phyloP scores from a whole-genome alignment of 1,284 basidiomycete species.

The Pseudozyma tsukubaensis region DNA sequence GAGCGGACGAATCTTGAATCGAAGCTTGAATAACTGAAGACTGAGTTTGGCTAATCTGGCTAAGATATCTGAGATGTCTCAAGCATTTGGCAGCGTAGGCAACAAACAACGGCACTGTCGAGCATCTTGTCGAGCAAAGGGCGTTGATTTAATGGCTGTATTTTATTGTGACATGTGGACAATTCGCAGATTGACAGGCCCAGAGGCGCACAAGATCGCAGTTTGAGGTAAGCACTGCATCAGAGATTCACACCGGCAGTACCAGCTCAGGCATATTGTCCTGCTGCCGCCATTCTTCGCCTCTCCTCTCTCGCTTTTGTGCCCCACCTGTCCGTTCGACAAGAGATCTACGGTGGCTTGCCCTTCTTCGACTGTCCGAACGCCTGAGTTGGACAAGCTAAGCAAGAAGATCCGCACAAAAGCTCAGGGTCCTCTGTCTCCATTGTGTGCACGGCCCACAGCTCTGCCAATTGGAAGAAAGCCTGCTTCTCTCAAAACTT shows the following conservation, averaged over 20 bases:
- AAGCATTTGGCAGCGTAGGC: not conserved
- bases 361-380: constrained; percentile 1
- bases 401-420: constrained; percentile 4
- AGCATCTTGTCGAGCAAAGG: not conserved
- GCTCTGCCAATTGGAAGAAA: constrained; percentile 1
- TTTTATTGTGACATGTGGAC: constrained; percentile 13
- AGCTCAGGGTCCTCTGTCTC: constrained; percentile 16
- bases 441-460: constrained; percentile 35
- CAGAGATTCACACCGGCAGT: constrained; percentile 6
- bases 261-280: not conserved
- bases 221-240: constrained; percentile 48
- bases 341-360: constrained; percentile 28
- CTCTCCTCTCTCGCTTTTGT: constrained; percentile 2
- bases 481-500: constrained; percentile 10
- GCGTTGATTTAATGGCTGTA: not conserved
- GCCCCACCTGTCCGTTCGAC: constrained; percentile 3
- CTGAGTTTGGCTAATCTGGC: too few relatives aligned
- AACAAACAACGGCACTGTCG: not conserved
- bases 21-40: too few relatives aligned
- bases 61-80: not conserved
- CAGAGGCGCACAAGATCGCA: constrained; percentile 22
- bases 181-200: constrained; percentile 18
- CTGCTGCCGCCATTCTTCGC: not conserved
- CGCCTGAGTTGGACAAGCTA: not conserved
- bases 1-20: too few relatives aligned